Percentiles rank a stretch among this genome's conserved stretches.
These are phyloP conservation scores for Pseudoscleropodium purum DNA, from an alignment of 225 moss, liverwort and hornwort species.

Conservation along the genomic window DNA sequence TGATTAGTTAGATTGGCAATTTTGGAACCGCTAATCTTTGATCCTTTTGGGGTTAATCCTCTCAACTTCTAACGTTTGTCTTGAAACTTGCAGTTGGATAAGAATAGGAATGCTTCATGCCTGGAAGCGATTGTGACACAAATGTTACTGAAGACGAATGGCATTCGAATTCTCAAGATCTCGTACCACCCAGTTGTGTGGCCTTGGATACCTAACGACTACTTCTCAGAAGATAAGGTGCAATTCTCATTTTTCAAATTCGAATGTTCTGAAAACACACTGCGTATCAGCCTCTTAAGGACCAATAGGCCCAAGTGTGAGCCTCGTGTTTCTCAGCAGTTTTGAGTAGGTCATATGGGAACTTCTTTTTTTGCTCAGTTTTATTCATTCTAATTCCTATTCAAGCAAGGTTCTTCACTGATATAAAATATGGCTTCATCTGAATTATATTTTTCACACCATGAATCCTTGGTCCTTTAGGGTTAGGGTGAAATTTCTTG, in stretches of 20 bases:
- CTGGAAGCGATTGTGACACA: slow-evolving; percentile 54
- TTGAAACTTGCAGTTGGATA: slow-evolving; percentile 30
- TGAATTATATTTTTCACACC: not conserved
- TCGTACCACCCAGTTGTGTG: slow-evolving; percentile 64
- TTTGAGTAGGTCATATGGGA: not conserved
- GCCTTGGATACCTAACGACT: slow-evolving; percentile 57
- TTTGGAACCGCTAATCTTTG: not conserved
- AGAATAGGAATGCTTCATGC: slow-evolving; percentile 56
- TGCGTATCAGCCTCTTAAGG: not conserved
- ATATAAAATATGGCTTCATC: not conserved
- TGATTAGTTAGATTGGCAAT: not conserved
- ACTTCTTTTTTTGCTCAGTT: not conserved
- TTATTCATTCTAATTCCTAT: not conserved
- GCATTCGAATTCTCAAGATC: slow-evolving; percentile 50
- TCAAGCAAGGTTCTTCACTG: not conserved
- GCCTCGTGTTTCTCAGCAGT: not conserved
- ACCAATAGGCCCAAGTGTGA: not conserved
- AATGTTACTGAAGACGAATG: slow-evolving; percentile 47
- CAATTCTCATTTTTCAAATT: not conserved
- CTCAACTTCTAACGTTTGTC: not conserved
- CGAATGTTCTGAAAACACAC: not conserved
- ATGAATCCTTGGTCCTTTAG: not conserved
- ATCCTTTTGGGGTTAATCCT: not conserved
- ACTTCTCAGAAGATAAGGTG: slow-evolving; percentile 54
- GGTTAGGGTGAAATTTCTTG: not conserved